Conservation (phyloP, 2,329 filamentous ascomycete genomes). For the Cladorrhinum sp. region DNA sequence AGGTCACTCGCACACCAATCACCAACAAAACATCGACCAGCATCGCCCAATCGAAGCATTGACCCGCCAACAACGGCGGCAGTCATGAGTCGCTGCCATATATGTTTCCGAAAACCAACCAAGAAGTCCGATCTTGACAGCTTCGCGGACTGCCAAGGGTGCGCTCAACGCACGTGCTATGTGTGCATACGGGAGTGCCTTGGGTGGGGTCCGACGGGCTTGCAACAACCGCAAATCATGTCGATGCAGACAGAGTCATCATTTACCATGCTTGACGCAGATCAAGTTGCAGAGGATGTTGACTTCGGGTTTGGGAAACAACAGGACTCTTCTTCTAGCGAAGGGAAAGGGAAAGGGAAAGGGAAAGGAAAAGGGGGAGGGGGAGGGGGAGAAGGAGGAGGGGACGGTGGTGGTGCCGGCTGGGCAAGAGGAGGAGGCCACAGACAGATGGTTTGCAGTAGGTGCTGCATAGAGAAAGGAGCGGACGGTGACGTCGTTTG, state of each 20-base stretch:
- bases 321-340: background rate
- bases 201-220: conserved; percentile 40
- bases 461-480: conserved; percentile 65
- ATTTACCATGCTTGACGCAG: conserved; percentile 50
- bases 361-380: background rate
- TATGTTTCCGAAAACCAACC: conserved; percentile 63
- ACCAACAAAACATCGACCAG: conserved; percentile 4
- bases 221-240: conserved; percentile 19
- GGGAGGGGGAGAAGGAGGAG: too few species aligned
- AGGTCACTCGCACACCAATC: background rate
- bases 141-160: conserved; percentile 62
- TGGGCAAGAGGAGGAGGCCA: conserved; percentile 44
- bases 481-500: conserved; percentile 64
- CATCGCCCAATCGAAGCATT: background rate
- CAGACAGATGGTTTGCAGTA: conserved; percentile 58
- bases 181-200: conserved; percentile 65
- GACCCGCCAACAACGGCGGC: conserved; percentile 12
- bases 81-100: conserved; percentile 49
- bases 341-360: background rate
- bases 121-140: conserved; percentile 64
- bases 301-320: conserved; percentile 5
- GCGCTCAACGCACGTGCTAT: conserved; percentile 61
- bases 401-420: too few species aligned
- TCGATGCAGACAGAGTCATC: conserved; percentile 37
- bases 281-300: conserved; percentile 30